Evolutionary conservation across 352 stramenopile species (phyloP), one percentile per base, ranked within the genome.

Genomic region (Blastocystis sp.): DNA sequence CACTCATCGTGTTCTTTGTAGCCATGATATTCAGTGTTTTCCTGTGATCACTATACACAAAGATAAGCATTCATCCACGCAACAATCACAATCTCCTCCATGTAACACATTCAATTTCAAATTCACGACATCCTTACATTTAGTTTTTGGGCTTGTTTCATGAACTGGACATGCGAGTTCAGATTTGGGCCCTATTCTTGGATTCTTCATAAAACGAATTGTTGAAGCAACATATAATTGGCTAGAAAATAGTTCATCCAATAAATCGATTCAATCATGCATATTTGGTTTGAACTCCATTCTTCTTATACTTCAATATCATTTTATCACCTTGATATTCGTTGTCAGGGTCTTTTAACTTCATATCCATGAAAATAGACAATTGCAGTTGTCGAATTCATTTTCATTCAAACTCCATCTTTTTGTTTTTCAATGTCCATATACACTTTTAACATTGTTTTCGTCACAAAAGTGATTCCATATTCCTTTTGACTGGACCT

Each of bases 1-100:
- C 74, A 35, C 56, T 86, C 74, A 86, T 86, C n/a, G 74, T 86
- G 59, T 86, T 86, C 74, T 86, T 86, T 52, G 37, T 67, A 86
- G 74, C 74, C 74, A 86, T 86, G 2, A 7, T 86, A 35, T 32
- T 74, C n/a, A 14, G 32, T n/a, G 16, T 29, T 29, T n/a, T 67
- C 14, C 42, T 58, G 32, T 29, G 65, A 86, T 57, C 24, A 52
- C 54, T 74, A 86, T 32, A 35, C 16, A 35, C 54, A 74, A 11
- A 9, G 24, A 24, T 86, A 39, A 86, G 56, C 12, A 83, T 35
- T 24, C 24, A 43, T 16, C 42, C 58, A 14, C 16, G 32, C 1
- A 14, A 19, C 58, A 19, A 69, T 14, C 1, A 12, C 42, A 12
- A 24, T 69, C 42, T n/a, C n/a, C 27, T 24, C 12, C 16, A 69